Conservation (phyloP, 1,284 basidiomycete species). For the Cutaneotrichosporon arboriforme region DNA sequence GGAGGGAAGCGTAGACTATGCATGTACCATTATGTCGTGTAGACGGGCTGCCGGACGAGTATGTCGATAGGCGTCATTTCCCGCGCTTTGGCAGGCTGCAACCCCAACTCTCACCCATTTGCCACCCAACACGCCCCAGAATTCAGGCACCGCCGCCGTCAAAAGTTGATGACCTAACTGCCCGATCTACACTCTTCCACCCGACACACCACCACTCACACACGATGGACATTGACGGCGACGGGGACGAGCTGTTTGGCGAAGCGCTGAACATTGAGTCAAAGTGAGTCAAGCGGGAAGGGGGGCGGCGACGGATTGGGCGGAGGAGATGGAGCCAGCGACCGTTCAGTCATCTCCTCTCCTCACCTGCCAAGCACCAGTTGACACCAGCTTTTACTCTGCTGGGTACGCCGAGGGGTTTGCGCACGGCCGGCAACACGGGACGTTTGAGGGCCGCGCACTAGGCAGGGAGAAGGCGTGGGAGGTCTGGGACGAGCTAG, state of each 20-base stretch:
- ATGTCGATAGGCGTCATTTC: neutral
- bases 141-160: slow-evolving; percentile 1
- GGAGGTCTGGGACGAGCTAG: slow-evolving; percentile 95
- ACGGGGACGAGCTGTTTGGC: slow-evolving; percentile 8
- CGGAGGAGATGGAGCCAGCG: too few species aligned
- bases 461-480: slow-evolving; percentile 86
- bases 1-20: neutral
- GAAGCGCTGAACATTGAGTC: slow-evolving; percentile 16
- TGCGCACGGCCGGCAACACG: slow-evolving; percentile 80
- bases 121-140: too few species aligned
- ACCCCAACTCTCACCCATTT: too few species aligned
- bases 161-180: neutral
- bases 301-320: too few species aligned
- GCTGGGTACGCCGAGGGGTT: slow-evolving; percentile 70
- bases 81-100: neutral
- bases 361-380: neutral
- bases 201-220: neutral
- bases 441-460: slow-evolving; percentile 84
- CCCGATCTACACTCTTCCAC: neutral
- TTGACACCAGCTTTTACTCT: slow-evolving; percentile 64
- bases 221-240: neutral
- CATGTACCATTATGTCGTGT: slow-evolving; percentile 1
- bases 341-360: too few species aligned
- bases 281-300: slow-evolving; percentile 7
- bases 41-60: neutral